Evolutionary conservation across 306 rosid species (phyloP), one percentile per base, ranked within the genome.

Genomic region (Bauhinia variegata): DNA sequence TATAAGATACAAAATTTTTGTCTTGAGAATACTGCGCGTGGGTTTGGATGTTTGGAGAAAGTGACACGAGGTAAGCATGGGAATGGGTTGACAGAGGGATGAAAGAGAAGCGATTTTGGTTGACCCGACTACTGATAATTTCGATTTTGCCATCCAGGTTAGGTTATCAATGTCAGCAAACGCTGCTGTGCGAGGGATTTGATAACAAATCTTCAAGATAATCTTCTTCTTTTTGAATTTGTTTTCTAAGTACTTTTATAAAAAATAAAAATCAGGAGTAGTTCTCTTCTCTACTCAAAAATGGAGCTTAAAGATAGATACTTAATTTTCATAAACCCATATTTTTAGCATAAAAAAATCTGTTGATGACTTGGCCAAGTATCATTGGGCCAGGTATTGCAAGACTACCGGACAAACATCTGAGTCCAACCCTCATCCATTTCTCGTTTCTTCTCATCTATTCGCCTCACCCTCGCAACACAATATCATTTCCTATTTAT

Each of bases 371-470:
- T 1, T 23, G 28, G 28, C 28, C 2, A 1, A 2, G 2, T 1
- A 23, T 2, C 28, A 23, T 23, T 23, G 28, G 6, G 38, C 30
- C 47, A 43, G 7, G 11, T 5, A 23, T 23, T 23, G 2, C 28
- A 23, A 23, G 28, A 23, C 28, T 23, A 23, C 28, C 28, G 28
- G 28, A 23, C 28, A 2, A 23, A 1, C 2, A 23, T 39, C 48
- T 14, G 15, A n/a, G 32, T 18, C 46, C 65, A 34, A 4, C 72
- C 72, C 69, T 63, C 50, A 63, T 63, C 78, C 75, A 41, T 38
- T 4, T 19, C 18, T 23, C 60, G 14, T 32, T 13, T 18, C 65
- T 42, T 54, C 55, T 46, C 47, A 16, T 33, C 65, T 58, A 33
- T 32, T 15, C 13, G 32, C 28, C 6, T 13, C 11, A 32, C 4